Conservation (phyloP, 2,329 filamentous ascomycete genomes). For the Botrytis fragariae region DNA sequence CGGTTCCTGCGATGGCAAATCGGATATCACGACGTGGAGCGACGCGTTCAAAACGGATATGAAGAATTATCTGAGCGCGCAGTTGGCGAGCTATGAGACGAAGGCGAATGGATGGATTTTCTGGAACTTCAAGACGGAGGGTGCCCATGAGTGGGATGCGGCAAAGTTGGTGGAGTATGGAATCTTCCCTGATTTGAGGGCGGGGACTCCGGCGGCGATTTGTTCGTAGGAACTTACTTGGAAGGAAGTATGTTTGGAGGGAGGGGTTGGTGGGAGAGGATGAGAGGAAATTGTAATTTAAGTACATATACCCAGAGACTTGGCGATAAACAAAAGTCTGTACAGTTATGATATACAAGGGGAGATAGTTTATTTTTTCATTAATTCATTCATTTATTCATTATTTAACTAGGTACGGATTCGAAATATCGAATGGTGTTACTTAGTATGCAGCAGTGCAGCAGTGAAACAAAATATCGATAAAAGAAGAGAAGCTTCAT, state of each 20-base stretch:
- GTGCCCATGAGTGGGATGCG: conserved; percentile 52
- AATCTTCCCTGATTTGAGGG: conserved; percentile 46
- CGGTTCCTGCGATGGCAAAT: conserved; percentile 54
- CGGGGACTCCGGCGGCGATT: neutral
- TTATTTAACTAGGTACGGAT: neutral
- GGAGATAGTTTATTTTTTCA: neutral
- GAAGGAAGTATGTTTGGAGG: neutral
- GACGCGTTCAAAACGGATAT: conserved; percentile 46
- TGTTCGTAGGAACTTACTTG: neutral
- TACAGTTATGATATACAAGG: neutral
- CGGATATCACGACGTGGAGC: conserved; percentile 47
- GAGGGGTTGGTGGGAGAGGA: too few relatives aligned
- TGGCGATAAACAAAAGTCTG: neutral
- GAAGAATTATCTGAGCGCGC: conserved; percentile 53
- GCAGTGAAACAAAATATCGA: neutral
- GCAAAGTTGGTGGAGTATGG: conserved; percentile 49
- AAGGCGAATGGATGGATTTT: conserved; percentile 54
- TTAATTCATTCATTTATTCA: neutral
- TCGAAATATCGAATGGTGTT: neutral
- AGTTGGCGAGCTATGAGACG: conserved; percentile 51
- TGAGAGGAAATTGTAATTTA: neutral
- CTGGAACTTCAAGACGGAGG: conserved; percentile 59
- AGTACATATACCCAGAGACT: conserved; percentile 10
- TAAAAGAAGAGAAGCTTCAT: neutral
- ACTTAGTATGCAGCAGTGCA: neutral